Evolutionary conservation across 2,329 filamentous ascomycete genomes (phyloP).

Genomic region (Microdochium paspali): DNA sequence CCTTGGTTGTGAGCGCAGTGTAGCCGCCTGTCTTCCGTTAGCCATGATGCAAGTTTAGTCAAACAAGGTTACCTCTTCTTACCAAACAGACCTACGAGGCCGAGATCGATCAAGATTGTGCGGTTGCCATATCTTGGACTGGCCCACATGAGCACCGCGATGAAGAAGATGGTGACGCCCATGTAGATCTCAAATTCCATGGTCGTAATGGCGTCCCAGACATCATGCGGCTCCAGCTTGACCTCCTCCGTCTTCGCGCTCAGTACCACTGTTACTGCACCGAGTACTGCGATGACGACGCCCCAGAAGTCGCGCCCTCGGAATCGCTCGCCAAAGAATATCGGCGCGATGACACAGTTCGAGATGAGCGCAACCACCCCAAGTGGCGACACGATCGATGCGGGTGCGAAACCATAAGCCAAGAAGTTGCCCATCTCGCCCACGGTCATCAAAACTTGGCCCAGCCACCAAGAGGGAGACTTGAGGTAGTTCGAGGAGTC

Average conservation of each 20-base stretch:
- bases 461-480: constrained; percentile 94
- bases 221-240: constrained; percentile 81
- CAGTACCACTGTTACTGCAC: constrained; percentile 85
- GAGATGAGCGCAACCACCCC: constrained; percentile 95
- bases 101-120: constrained; percentile 85
- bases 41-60: constrained; percentile 5
- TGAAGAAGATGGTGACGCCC: constrained; percentile 64
- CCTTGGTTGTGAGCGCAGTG: constrained; percentile 94
- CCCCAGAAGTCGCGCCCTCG: constrained; percentile 78
- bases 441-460: constrained; percentile 83
- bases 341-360: constrained; percentile 92
- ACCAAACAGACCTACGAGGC: constrained; percentile 90
- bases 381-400: constrained; percentile 91
- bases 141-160: constrained; percentile 67
- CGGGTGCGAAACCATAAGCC: constrained; percentile 94
- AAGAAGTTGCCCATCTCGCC: constrained; percentile 95
- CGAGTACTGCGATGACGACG: constrained; percentile 76
- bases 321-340: constrained; percentile 87
- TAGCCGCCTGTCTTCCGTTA: constrained; percentile 59
- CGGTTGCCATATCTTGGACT: constrained; percentile 78
- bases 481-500: constrained; percentile 65
- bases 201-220: constrained; percentile 80
- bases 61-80: constrained; percentile 21
- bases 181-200: constrained; percentile 90
- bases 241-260: constrained; percentile 85